Percentiles rank a stretch among this genome's conserved stretches.
phyloP scores from a whole-genome alignment of 352 stramenopile species.

The Phytopythium montanum region DNA sequence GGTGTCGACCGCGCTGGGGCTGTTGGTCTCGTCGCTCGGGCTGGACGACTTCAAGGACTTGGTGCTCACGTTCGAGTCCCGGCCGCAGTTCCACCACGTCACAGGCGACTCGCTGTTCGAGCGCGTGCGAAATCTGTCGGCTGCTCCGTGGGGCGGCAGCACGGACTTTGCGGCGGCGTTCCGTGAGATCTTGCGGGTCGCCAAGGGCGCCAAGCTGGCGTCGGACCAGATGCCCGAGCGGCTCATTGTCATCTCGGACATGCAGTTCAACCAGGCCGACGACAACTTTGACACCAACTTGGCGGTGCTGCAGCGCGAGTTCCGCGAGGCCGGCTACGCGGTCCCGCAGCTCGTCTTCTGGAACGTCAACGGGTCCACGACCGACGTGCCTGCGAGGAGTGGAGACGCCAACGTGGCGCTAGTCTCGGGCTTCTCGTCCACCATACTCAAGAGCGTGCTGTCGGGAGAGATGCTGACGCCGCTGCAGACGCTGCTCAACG shows the following conservation, averaged over 20 bases:
- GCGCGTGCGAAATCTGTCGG: conserved; percentile 17
- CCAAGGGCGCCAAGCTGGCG: conserved; percentile 23
- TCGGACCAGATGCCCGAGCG: conserved; percentile 46
- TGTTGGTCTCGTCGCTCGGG: conserved; percentile 38
- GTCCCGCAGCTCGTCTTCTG: conserved; percentile 73
- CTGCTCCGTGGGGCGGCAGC: conserved; percentile 34
- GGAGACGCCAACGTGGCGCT: conserved; percentile 39
- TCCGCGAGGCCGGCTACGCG: conserved; percentile 24
- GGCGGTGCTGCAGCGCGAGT: conserved; percentile 33
- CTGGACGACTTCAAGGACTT: conserved; percentile 45
- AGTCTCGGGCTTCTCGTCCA: conserved; percentile 47
- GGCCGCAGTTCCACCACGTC: conserved; percentile 35
- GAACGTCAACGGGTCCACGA: conserved; percentile 53
- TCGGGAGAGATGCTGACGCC: background rate
- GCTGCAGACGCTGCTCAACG: conserved; percentile 1
- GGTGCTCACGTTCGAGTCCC: conserved; percentile 49
- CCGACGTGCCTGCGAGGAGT: conserved; percentile 26
- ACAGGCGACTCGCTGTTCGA: conserved; percentile 26
- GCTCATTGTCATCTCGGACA: conserved; percentile 81
- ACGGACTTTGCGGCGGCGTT: conserved; percentile 72
- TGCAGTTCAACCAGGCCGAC: conserved; percentile 70
- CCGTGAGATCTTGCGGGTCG: conserved; percentile 44
- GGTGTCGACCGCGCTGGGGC: conserved; percentile 36
- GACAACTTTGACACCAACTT: conserved; percentile 40
- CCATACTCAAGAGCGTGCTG: conserved; percentile 34